These are phyloP conservation scores for Neonectria coccinea DNA, from an alignment of 2,329 filamentous ascomycete species.

Conservation along the genomic window DNA sequence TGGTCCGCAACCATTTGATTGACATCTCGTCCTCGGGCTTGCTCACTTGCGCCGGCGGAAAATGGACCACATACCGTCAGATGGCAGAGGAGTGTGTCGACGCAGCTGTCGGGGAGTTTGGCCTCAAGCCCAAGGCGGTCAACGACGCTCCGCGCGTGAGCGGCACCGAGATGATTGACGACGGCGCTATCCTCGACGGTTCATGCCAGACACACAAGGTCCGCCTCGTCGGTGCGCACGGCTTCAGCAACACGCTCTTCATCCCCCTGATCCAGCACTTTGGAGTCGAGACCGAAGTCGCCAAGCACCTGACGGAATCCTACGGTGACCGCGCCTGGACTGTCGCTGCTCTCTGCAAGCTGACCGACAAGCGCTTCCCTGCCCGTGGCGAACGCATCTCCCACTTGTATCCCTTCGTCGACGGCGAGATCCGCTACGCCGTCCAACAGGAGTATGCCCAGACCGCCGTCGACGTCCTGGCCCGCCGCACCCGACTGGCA, in stretches of 20 bases:
- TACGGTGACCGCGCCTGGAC: conserved; percentile 96
- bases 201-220: conserved; percentile 87
- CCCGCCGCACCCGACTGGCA: conserved; percentile 83
- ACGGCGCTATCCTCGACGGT: conserved; percentile 73
- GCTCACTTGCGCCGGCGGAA: conserved; percentile 87
- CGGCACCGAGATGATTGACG: conserved; percentile 76
- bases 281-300: conserved; percentile 90
- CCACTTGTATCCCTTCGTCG: conserved; percentile 86
- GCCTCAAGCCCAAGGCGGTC: conserved; percentile 68
- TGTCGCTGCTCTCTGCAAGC: conserved; percentile 82
- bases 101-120: conserved; percentile 77
- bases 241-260: conserved; percentile 89
- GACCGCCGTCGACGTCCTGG: conserved; percentile 88
- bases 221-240: conserved; percentile 84
- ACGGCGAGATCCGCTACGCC: conserved; percentile 91
- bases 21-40: conserved; percentile 83
- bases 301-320: conserved; percentile 85
- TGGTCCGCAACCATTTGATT: conserved; percentile 88
- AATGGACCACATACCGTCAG: conserved; percentile 94
- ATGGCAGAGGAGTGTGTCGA: conserved; percentile 94
- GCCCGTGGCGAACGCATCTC: conserved; percentile 85
- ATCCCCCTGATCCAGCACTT: conserved; percentile 96
- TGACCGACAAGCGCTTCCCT: conserved; percentile 84
- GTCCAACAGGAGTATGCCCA: conserved; percentile 91
- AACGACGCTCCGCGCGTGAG: conserved; percentile 73